Percentiles rank a stretch among this genome's conserved stretches.
Evolutionary conservation across 371 early-diverging fungal genomes (phyloP).

Genomic region (Funneliformis caledonium): DNA sequence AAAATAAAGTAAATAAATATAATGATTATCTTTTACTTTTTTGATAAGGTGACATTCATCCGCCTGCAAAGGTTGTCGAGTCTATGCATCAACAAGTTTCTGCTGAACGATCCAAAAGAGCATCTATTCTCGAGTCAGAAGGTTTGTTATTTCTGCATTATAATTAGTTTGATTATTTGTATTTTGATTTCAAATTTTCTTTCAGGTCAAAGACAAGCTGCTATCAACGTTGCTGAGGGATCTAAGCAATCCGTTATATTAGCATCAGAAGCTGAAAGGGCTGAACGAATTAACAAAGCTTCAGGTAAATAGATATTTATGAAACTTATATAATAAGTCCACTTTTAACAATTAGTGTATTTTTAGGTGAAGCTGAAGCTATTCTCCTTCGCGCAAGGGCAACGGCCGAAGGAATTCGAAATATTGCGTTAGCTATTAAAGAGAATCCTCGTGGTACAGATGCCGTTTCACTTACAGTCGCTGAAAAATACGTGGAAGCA

Average conservation of each 20-base stretch:
- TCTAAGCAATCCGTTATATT: conserved; percentile 90
- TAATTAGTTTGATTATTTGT: neutral
- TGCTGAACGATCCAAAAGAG: conserved; percentile 95
- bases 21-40: conserved; percentile 29
- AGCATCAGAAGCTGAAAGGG: conserved; percentile 91
- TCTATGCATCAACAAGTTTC: conserved; percentile 98
- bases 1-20: too few relatives aligned
- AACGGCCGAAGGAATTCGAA: conserved; percentile 80
- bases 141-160: conserved; percentile 50
- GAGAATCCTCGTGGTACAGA: conserved; percentile 71
- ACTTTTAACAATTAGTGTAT: neutral
- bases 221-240: conserved; percentile 98
- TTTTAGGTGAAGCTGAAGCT: conserved; percentile 84
- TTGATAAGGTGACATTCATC: conserved; percentile 86
- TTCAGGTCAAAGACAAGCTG: conserved; percentile 85
- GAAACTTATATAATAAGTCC: neutral
- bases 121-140: conserved; percentile 96
- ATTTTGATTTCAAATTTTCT: neutral
- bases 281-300: conserved; percentile 91
- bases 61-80: conserved; percentile 93
- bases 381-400: conserved; percentile 87
- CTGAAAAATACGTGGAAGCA: conserved; percentile 97
- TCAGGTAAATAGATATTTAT: conserved; percentile 48
- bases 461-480: conserved; percentile 91
- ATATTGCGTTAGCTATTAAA: conserved; percentile 78